A percentile compares a stretch with the other conserved stretches of the same genome.
These are phyloP conservation scores for Pythium dissimile DNA, from an alignment of 352 stramenopile genomes.

Conservation along the genomic window DNA sequence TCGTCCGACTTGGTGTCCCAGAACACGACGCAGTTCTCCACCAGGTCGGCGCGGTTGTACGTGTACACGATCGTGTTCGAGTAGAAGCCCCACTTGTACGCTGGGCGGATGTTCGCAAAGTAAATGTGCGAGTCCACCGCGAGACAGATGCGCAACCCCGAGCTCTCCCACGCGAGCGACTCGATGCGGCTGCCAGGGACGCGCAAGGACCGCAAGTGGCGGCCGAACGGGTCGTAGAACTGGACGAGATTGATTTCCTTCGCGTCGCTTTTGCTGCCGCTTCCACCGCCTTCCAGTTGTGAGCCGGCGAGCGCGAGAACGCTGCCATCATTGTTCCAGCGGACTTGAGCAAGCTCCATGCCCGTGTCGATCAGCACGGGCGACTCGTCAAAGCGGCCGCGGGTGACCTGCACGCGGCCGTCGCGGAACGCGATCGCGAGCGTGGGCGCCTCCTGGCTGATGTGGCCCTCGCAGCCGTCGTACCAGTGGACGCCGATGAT, in stretches of 20 bases:
- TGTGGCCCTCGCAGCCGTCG: constrained; percentile 85
- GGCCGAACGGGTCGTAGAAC: constrained; percentile 91
- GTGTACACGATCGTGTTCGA: constrained; percentile 89
- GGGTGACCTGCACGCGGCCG: constrained; percentile 90
- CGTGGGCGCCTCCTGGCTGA: constrained; percentile 84
- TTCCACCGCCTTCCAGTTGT: constrained; percentile 32
- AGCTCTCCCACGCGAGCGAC: constrained; percentile 90
- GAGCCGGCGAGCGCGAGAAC: constrained; percentile 85
- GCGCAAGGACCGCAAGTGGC: constrained; percentile 81
- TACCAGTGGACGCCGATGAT: constrained; percentile 86
- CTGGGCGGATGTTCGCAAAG: constrained; percentile 93
- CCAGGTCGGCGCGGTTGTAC: constrained; percentile 87
- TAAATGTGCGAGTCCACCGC: constrained; percentile 95
- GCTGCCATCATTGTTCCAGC: constrained; percentile 92
- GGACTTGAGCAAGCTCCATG: constrained; percentile 77
- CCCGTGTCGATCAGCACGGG: constrained; percentile 90
- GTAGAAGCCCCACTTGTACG: constrained; percentile 92
- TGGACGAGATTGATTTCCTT: constrained; percentile 87
- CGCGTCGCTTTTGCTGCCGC: constrained; percentile 22
- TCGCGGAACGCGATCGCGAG: constrained; percentile 91
- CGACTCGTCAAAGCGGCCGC: constrained; percentile 80
- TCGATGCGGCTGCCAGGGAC: constrained; percentile 87
- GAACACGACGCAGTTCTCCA: constrained; percentile 88
- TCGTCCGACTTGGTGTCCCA: constrained; percentile 90
- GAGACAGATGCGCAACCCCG: constrained; percentile 88